Base-by-base conservation (phyloP, 495 filamentous ascomycete genomes). In the Pseudotulostoma volvatum region DNA sequence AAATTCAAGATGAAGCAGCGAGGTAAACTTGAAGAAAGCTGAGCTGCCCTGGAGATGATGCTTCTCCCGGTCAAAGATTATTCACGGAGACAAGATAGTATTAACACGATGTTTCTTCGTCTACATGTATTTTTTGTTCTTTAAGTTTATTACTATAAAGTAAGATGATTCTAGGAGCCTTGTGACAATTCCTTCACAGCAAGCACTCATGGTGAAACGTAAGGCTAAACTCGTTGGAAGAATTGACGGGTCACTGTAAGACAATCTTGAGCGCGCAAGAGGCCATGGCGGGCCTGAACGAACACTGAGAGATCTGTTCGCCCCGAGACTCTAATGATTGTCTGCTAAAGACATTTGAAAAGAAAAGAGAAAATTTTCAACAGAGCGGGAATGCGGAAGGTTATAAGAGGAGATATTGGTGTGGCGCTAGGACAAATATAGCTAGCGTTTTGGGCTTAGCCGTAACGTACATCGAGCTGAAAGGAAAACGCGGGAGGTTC, bases 301-400 rank as follows among this genome's bases (percentile, higher is more conserved):
- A 87, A 85, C 73, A 95, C 68, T 81, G 85, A 90, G 59, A 60
- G n/a, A n/a, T n/a, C n/a, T 55, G 73, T 84, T 77, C 82, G 76
- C 75, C 78, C 83, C 90, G 90, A 92, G 90, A 97, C 90, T 97
- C 90, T 97, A 97, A 88, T 85, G 84, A 84, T 72, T 76, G 81
- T 78, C 86, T 90, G 79, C 63, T 69, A 71, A 78, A 90, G 80
- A 92, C 88, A 65, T 84, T 58, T 61, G 63, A 68, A 67, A 61
- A 73, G 71, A 64, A 69, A 61, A 57, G 56, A 61, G 60, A 61
- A 44, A n/a, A n/a, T n/a, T n/a, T n/a, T n/a, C n/a, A n/a, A n/a
- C n/a, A n/a, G n/a, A n/a, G n/a, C n/a, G n/a, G n/a, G n/a, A n/a
- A 54, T 50, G 42, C 9, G 31, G 20, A 51, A 59, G 50, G 42